Evolutionary conservation across 2,329 filamentous ascomycete species (phyloP).

Genomic region (Arachnomyces sp.): DNA sequence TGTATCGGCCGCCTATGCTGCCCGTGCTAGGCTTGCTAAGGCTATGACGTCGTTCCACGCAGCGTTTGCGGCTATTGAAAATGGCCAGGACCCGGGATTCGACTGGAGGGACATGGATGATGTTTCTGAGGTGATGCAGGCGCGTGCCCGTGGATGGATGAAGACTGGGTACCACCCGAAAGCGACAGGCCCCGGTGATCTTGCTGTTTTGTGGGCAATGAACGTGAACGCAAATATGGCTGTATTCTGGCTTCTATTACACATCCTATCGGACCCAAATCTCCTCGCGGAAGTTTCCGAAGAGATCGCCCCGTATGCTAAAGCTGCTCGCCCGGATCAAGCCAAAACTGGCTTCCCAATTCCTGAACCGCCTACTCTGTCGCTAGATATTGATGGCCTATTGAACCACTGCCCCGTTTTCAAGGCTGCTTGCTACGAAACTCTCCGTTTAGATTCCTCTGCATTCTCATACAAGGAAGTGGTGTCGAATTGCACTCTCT

Average conservation of each 20-base stretch:
- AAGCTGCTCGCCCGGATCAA: constrained; percentile 28
- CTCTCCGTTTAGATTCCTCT: constrained; percentile 36
- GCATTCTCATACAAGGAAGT: constrained; percentile 36
- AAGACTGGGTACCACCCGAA: constrained; percentile 28
- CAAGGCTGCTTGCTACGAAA: constrained; percentile 40
- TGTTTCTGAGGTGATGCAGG: constrained; percentile 37
- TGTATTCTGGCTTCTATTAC: constrained; percentile 45
- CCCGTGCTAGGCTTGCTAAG: constrained; percentile 34
- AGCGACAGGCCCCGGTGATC: constrained; percentile 34
- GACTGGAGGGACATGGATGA: constrained; percentile 43
- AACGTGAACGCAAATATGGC: constrained; percentile 46
- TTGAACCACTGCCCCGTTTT: constrained; percentile 38
- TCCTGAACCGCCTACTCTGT: constrained; percentile 35
- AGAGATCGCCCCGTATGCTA: constrained; percentile 38
- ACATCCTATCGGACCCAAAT: constrained; percentile 34
- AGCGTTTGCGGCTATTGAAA: constrained; percentile 35
- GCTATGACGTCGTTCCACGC: constrained; percentile 35
- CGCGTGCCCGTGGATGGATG: constrained; percentile 34
- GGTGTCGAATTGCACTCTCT: constrained; percentile 29
- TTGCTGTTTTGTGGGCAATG: constrained; percentile 48
- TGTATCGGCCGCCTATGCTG: constrained; percentile 41
- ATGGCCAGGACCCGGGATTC: constrained; percentile 34
- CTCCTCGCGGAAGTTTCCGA: constrained; percentile 36
- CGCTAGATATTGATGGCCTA: constrained; percentile 33
- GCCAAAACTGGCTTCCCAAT: constrained; percentile 35